Evolutionary conservation across 352 stramenopile genomes (phyloP).

Genomic region (Globisporangium okanoganense): DNA sequence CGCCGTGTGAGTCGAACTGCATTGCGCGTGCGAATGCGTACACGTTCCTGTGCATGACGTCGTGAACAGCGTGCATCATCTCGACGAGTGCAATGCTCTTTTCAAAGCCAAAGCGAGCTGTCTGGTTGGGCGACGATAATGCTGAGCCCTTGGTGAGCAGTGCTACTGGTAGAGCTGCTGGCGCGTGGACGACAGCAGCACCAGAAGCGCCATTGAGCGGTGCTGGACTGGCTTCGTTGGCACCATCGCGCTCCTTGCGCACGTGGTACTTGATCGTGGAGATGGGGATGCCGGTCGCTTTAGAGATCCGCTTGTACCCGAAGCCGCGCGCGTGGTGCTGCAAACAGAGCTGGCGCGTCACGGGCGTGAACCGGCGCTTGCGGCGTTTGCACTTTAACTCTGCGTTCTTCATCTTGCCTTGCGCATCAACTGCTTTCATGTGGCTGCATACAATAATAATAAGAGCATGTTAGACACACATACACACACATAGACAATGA

Average conservation of each 20-base stretch:
- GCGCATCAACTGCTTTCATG: not conserved
- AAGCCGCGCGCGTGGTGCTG: conserved; percentile 17
- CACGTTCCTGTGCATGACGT: conserved; percentile 11
- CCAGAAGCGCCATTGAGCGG: not conserved
- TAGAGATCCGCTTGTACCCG: conserved; percentile 19
- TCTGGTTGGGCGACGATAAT: not conserved
- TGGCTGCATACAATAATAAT: not conserved
- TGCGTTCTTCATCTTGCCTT: not conserved
- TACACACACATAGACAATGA: too few species aligned
- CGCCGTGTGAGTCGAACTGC: conserved; percentile 12
- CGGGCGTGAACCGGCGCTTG: conserved; percentile 12
- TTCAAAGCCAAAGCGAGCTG: not conserved
- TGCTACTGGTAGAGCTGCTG: too few species aligned
- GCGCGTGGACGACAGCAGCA: too few species aligned
- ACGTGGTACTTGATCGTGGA: conserved; percentile 22
- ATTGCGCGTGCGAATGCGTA: conserved; percentile 13
- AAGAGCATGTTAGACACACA: too few species aligned
- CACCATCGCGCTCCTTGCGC: conserved; percentile 4
- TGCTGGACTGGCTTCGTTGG: too few species aligned
- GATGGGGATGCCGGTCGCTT: conserved; percentile 17
- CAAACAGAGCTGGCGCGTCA: conserved; percentile 15
- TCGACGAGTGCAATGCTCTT: not conserved
- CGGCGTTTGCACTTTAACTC: conserved; percentile 6
- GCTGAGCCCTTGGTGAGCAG: not conserved
- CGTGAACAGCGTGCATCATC: conserved; percentile 10